Evolutionary conservation across 352 stramenopile genomes (phyloP), one percentile per base, ranked within the genome.

Genomic region (Pythium grandisporangium): DNA sequence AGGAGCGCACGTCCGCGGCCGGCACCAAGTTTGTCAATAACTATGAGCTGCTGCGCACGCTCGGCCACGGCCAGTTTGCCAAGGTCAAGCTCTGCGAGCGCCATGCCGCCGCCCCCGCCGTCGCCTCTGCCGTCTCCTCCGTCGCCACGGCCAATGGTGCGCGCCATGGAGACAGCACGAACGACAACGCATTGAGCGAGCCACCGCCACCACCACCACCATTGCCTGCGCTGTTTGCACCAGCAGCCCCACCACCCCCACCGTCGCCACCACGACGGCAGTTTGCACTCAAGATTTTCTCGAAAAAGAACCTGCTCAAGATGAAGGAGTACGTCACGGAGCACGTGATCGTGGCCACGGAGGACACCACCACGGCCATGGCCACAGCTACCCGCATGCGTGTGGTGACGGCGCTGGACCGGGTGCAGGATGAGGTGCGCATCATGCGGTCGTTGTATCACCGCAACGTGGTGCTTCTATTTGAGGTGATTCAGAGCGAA

Each of bases 381-480:
- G 36, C 23, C 23, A 23, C 26, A 16, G 51, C 54, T 4, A 42
- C 51, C 27, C 57, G 45, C 21, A 89, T 91, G 76, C 73, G 74
- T 13, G 63, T 75, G 2, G 70, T 93, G 36, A 90, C 81, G 36
- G 81, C 78, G 11, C 55, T 94, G 6, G 81, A 94, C 42, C 74
- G 73, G 30, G 67, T 95, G 40, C 64, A 68, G 17, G 63, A 86
- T 42, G 85, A 96, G 57, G 86, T 96, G 24, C 46, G 67, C 17
- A 88, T 95, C 55, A 93, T 96, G 80, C 66, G 79, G 5, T 63
- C 66, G 21, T 63, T 96, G 20, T 95, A 92, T 36, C 85, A 96
- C 59, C 81, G 84, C 36, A 96, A 95, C 45, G 66, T 96, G 35
- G 84, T 93, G 42, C 53, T 95, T 45, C 66, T 96, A 17, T 95